These are phyloP conservation scores for Chlamydomonas incerta DNA, from an alignment of 139 green algal genomes.

Conservation along the genomic window DNA sequence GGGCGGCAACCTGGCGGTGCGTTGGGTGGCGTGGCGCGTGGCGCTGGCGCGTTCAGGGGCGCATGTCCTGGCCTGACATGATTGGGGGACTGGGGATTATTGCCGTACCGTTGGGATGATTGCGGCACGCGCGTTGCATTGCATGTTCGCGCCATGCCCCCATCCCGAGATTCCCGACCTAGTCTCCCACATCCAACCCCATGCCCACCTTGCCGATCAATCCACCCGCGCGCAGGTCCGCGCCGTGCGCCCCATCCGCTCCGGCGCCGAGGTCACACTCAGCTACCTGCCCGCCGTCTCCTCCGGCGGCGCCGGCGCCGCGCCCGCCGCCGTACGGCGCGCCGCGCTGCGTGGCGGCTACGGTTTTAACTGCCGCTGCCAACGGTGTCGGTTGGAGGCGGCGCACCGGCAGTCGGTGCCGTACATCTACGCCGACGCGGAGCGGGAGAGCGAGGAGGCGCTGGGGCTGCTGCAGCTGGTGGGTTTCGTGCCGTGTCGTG, in stretches of 20 bases:
- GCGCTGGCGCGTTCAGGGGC: too few species aligned
- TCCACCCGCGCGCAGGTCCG: background rate
- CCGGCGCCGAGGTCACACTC: constrained; percentile 26
- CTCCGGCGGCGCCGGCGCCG: background rate
- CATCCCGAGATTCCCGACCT: too few species aligned
- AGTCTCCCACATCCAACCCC: background rate
- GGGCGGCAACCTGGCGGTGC: constrained; percentile 33
- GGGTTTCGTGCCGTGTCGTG: background rate
- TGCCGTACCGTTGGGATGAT: too few species aligned
- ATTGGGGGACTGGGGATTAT: too few species aligned
- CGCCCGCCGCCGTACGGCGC: background rate
- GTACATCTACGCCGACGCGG: constrained; percentile 8
- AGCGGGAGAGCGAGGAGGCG: constrained; percentile 21
- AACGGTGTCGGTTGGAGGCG: background rate
- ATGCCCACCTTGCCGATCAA: too few species aligned
- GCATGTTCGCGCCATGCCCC: too few species aligned
- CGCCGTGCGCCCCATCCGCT: background rate
- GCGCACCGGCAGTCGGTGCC: background rate
- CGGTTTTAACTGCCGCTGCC: constrained; percentile 34
- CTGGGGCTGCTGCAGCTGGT: constrained; percentile 11
- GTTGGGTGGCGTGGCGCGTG: too few species aligned
- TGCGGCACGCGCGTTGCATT: too few species aligned
- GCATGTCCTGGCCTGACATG: background rate
- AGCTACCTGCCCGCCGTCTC: constrained; percentile 25
- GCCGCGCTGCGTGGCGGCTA: background rate